Evolutionary conservation across 495 filamentous ascomycete species (phyloP).

Genomic region (Aspergillus ellipticus): DNA sequence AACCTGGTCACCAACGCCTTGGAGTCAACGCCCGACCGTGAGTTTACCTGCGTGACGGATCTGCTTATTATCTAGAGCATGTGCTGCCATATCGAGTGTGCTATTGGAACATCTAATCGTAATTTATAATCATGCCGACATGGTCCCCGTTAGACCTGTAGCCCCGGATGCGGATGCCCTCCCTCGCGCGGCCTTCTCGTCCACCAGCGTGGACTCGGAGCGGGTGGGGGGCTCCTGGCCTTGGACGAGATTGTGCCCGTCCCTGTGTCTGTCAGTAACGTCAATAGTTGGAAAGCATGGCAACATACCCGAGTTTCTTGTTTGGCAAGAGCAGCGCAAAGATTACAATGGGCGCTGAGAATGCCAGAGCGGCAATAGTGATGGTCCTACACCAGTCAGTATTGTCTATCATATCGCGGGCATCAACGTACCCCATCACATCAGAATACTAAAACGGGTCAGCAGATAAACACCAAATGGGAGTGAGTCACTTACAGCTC

Average conservation of each 20-base stretch:
- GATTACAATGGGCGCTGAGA: constrained; percentile 35
- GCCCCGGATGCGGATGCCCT: not conserved
- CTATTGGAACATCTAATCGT: not conserved
- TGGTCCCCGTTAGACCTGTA: not conserved
- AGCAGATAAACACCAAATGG: constrained; percentile 3
- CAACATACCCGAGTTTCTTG: constrained; percentile 37
- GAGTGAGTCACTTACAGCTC: constrained; percentile 29
- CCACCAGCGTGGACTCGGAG: not conserved
- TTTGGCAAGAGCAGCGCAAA: constrained; percentile 40
- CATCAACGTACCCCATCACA: constrained; percentile 32
- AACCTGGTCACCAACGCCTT: constrained; percentile 51
- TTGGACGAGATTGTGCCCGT: constrained; percentile 33
- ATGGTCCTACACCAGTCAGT: constrained; percentile 27
- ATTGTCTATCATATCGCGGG: not conserved
- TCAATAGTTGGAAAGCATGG: not conserved
- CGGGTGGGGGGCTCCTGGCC: not conserved
- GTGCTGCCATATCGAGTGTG: not conserved
- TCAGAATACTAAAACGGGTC: constrained; percentile 36
- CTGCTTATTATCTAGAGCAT: not conserved
- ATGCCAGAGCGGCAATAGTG: constrained; percentile 42
- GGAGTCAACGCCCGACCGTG: constrained; percentile 30
- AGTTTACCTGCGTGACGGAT: constrained; percentile 34
- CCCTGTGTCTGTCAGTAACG: constrained; percentile 15
- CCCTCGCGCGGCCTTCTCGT: not conserved
- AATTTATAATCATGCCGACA: not conserved